Evolutionary conservation across 305 asterid genomes (phyloP).

Genomic region (Petunia hybrid): DNA sequence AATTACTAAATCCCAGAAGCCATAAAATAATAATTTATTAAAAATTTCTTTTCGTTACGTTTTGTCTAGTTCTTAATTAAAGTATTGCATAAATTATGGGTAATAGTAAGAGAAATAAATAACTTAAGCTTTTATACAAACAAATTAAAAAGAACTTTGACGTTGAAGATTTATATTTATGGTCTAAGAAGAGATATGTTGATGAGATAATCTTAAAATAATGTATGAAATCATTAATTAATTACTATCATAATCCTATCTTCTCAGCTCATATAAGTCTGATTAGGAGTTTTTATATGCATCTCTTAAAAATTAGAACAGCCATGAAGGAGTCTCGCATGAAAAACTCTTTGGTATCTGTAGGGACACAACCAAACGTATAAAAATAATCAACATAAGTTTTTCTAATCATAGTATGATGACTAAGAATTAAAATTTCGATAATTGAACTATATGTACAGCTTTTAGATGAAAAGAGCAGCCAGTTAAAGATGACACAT

Average conservation of each 20-base stretch:
- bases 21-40: neutral
- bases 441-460: neutral
- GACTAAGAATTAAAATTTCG: neutral
- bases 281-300: slow-evolving; percentile 11
- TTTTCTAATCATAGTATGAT: neutral
- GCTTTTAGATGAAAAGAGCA: neutral
- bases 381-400: neutral
- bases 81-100: neutral
- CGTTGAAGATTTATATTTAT: neutral
- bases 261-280: slow-evolving; percentile 25
- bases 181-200: neutral
- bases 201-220: slow-evolving; percentile 2
- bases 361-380: neutral
- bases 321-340: neutral
- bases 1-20: neutral
- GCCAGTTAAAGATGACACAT: slow-evolving; percentile 3
- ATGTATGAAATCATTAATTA: neutral
- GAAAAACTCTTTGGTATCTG: slow-evolving; percentile 2
- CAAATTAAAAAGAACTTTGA: neutral
- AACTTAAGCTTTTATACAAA: neutral
- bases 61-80: slow-evolving; percentile 8
- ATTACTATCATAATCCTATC: neutral
- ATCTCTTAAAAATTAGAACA: slow-evolving; percentile 19
- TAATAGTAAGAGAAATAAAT: neutral
- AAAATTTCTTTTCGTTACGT: neutral